Percentiles rank a stretch among this genome's conserved stretches.
phyloP scores from a whole-genome alignment of 306 rosid species.

The Gleditsia sinensis region DNA sequence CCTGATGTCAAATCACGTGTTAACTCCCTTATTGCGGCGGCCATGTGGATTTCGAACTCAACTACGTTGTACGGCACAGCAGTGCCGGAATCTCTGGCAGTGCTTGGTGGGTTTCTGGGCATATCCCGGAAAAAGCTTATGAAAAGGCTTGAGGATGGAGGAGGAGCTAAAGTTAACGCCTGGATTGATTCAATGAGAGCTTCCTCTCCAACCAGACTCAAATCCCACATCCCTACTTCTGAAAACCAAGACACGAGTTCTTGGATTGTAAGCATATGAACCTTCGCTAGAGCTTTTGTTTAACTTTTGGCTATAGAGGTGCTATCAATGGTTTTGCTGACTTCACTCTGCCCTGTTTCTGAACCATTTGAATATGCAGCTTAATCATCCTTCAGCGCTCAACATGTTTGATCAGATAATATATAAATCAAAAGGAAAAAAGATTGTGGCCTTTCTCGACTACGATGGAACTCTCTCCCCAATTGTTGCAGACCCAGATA shows the following conservation, averaged over 20 bases:
- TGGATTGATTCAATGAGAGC: conserved; percentile 94
- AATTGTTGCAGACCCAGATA: conserved; percentile 85
- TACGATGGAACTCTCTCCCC: conserved; percentile 97
- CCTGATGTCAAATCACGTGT: conserved; percentile 47
- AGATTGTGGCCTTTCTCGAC: conserved; percentile 82
- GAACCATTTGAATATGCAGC: conserved; percentile 37
- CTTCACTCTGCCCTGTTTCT: background rate
- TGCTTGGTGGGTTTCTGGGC: conserved; percentile 45
- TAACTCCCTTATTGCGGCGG: conserved; percentile 44
- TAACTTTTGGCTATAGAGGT: background rate
- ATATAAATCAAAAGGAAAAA: conserved; percentile 59
- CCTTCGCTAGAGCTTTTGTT: background rate
- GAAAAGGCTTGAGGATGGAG: conserved; percentile 50
- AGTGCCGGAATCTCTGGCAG: conserved; percentile 35
- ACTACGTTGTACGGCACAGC: conserved; percentile 38
- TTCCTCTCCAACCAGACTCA: conserved; percentile 74
- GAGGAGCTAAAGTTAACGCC: conserved; percentile 49
- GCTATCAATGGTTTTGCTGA: background rate
- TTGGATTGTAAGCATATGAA: conserved; percentile 61
- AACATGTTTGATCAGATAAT: conserved; percentile 62
- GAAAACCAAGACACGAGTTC: conserved; percentile 48
- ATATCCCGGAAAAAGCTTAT: conserved; percentile 48
- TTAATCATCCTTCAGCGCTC: conserved; percentile 78
- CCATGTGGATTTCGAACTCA: conserved; percentile 42
- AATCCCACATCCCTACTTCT: conserved; percentile 35